Evolutionary conservation across 2,329 filamentous ascomycete genomes (phyloP), one percentile per base, ranked within the genome.

Genomic region (Incumbomyces lentus): DNA sequence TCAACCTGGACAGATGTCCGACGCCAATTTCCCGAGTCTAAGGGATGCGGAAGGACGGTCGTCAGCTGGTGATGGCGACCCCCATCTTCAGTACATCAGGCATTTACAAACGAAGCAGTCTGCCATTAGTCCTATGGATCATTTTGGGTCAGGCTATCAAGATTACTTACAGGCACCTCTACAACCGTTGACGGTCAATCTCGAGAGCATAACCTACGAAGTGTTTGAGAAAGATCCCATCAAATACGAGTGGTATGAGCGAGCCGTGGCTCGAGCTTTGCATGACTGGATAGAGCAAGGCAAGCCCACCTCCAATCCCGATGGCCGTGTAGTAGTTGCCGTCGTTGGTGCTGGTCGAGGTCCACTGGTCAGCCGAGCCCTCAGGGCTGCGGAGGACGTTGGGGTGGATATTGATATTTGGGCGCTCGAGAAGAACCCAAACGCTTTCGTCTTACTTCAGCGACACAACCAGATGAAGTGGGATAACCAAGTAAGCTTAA

Each of bases 211-310:
- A 35, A 98, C 92, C 0, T 98, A 98, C 64, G 92, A 98, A 62
- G 90, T 96, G 2, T 98, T 98, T 59, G 92, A 98, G 64, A 93
- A 93, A 56, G 93, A 98, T 54, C 92, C 92, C 0, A 85, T 98
- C 67, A 98, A 98, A 66, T 98, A 98, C 62, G 81, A 88, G 53
- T 93, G 90, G 74, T 98, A 98, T 62, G 88, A 96, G 63, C 73
- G 76, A 38, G 92, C 92, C 12, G 83, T 93, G 47, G 78, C 79
- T 3, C 79, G 85, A 53, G 90, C 92, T 0, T 72, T 98, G 51
- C 73, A 69, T 11, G 89, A 96, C 59, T 93, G 92, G 82, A 74
- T 74, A 49, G 68, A 73, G 32, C 73, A 86, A 49, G 72, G 76
- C 29, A 88, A 86, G 60, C 81, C 87, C 1, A 86, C 82, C 0